Evolutionary conservation across 2,329 filamentous ascomycete species (phyloP), one percentile per base, ranked within the genome.

Genomic region (Sarocladium strictum): DNA sequence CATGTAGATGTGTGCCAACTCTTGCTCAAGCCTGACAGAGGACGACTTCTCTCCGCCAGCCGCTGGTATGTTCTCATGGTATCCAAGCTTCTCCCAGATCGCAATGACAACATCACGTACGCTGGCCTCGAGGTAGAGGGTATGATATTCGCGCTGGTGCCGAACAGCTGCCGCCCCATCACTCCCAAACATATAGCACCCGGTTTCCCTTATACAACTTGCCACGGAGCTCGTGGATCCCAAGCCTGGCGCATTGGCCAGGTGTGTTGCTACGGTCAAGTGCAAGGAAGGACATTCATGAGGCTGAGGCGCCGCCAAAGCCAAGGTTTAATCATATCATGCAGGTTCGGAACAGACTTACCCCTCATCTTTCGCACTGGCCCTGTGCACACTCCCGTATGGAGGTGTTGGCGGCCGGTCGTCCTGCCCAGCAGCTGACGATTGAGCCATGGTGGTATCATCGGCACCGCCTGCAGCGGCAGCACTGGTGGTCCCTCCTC

Each of bases 321-420:
- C 43, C 27, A 11, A 12, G 24, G 17, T 47, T 24, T 47, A 47
- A 29, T 47, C 43, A 47, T 12, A n/a, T n/a, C n/a, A 29, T 54
- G 32, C 37, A 38, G 24, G 11, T 38, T 15, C n/a, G 21, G 26
- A 49, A 10, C 15, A 26, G 23, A 74, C 72, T 73, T 65, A 74
- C 72, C 72, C 72, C 56, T 74, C 72, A 65, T 74, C 72, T 64
- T 74, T 74, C 61, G 92, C 89, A 57, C 85, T 87, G 58, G 88
- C 84, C 57, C 80, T 83, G 58, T 72, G 69, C 15, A 71, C 69
- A 24, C 67, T 65, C 55, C 71, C 69, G 33, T 68, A 67, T 2
- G 65, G 63, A 37, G 68, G 69, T 49, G 63, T 64, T 35, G 70
- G 62, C 27, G 62, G 60, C 38, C 57, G 61, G 19, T 63, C 63